Evolutionary conservation across 2,329 filamentous ascomycete species (phyloP), one percentile per base, ranked within the genome.

Genomic region (Monosporascus sp.): DNA sequence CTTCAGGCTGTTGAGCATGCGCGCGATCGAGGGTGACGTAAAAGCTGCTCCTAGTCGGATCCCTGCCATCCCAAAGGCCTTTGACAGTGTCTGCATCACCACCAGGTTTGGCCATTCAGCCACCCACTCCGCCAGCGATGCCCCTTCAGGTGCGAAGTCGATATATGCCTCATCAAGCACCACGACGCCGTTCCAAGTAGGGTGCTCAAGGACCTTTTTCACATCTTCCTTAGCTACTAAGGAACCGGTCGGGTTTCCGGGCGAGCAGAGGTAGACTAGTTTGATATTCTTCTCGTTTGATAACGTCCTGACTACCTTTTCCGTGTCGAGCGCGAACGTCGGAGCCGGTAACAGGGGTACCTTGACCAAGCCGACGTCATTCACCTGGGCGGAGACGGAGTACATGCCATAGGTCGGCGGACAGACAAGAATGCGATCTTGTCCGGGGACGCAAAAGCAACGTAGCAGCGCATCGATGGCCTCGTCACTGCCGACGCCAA

Each of bases 361-460:
- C 68, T 88, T 90, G 61, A 95, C 86, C 25, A 97, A 83, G 46
- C 80, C 80, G 20, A 99, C 79, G 66, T 97, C 94, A 74, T 99
- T 99, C 61, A 97, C 87, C 68, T 95, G 88, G 1, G 94, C 94
- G 6, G 90, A 95, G 18, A 99, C 94, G 47, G 84, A 79, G 76
- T 99, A 99, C 94, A 99, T 99, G 73, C 94, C 94, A 70, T 99
- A 99, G 1, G 94, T 99, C 1, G 94, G 94, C 18, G 94, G 94
- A 67, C 93, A 97, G 42, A 90, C 93, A 37, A 99, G 81, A 67
- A 99, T 95, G 67, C 89, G 90, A 73, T 99, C 94, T 60, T 80
- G 80, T 46, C 87, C 90, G 1, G 94, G 94, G 2, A 84, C 76
- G 73, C 94, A 99, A 76, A 99, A 99, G 72, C 89, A 94, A 50